Conservation (phyloP, 1,284 basidiomycete species). For the Trichosporon coremiiforme region DNA sequence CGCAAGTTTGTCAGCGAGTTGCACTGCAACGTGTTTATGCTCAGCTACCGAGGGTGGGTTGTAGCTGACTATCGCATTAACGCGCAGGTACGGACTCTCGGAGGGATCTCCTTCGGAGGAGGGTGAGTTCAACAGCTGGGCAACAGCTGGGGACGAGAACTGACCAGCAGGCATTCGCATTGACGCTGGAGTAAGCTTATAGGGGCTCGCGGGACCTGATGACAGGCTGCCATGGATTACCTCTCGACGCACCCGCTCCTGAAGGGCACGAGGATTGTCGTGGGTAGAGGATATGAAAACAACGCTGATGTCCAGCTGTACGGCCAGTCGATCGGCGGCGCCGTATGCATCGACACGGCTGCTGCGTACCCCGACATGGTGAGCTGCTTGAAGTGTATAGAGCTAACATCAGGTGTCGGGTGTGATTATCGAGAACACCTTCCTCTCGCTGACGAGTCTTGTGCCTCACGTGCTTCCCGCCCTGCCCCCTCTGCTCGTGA, state of each 20-base stretch:
- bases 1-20: conserved; percentile 79
- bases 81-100: conserved; percentile 70
- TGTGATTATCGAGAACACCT: conserved; percentile 86
- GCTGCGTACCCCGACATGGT: conserved; percentile 74
- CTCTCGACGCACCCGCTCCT: conserved; percentile 70
- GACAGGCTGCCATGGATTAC: conserved; percentile 69
- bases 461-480: conserved; percentile 79
- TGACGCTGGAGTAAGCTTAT: conserved; percentile 71
- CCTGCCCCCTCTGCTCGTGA: conserved; percentile 63
- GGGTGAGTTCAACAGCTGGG: no score
- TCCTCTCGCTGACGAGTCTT: conserved; percentile 75
- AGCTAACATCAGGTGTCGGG: conserved; percentile 61
- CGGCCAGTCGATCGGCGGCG: conserved; percentile 96
- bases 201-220: conserved; percentile 1
- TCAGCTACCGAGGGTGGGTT: conserved; percentile 52
- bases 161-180: conserved; percentile 66
- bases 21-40: conserved; percentile 60
- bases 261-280: conserved; percentile 61
- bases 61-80: no score
- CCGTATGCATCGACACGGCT: conserved; percentile 85
- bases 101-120: conserved; percentile 80
- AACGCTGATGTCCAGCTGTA: conserved; percentile 61
- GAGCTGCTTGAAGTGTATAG: no score
- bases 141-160: no score
- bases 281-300: not conserved